Conservation (phyloP, 1,284 basidiomycete genomes). For the Trichosporon inkin region DNA sequence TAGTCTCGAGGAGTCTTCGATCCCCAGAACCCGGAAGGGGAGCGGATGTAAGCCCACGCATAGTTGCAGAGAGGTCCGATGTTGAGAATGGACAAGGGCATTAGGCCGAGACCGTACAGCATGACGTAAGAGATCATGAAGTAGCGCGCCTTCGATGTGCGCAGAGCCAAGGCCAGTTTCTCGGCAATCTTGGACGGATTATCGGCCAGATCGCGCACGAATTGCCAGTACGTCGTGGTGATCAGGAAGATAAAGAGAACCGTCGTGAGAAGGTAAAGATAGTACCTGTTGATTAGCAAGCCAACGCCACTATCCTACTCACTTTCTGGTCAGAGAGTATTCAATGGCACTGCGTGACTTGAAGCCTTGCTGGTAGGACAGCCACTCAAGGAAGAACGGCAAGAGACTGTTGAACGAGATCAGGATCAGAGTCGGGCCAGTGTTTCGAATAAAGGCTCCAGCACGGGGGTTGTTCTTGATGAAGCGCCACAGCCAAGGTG, state of each 20-base stretch:
- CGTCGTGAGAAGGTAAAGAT: constrained; percentile 87
- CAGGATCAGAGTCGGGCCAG: constrained; percentile 82
- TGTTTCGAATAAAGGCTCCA: constrained; percentile 84
- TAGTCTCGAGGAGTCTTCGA: constrained; percentile 59
- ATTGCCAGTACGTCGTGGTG: constrained; percentile 82
- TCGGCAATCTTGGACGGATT: constrained; percentile 76
- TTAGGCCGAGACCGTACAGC: constrained; percentile 84
- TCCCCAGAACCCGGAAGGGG: constrained; percentile 57
- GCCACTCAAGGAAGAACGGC: constrained; percentile 83
- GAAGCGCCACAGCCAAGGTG: constrained; percentile 71
- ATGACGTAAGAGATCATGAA: constrained; percentile 96
- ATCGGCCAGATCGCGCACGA: constrained; percentile 79
- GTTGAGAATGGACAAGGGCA: constrained; percentile 90
- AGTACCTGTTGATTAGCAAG: constrained; percentile 61
- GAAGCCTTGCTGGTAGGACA: constrained; percentile 84
- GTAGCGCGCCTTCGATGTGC: constrained; percentile 62
- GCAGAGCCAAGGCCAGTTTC: constrained; percentile 76
- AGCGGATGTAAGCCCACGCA: neutral
- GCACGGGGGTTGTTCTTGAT: constrained; percentile 77
- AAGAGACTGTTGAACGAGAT: constrained; percentile 83
- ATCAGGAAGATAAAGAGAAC: constrained; percentile 94
- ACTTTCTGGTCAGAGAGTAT: constrained; percentile 90
- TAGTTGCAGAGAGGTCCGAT: constrained; percentile 62
- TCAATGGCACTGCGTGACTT: constrained; percentile 87
- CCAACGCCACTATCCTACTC: constrained; percentile 26